Percentiles rank a stretch among this genome's conserved stretches.
phyloP scores from a whole-genome alignment of 371 early-diverging fungal genomes.

The Batrachochytrium dendrobatidis region DNA sequence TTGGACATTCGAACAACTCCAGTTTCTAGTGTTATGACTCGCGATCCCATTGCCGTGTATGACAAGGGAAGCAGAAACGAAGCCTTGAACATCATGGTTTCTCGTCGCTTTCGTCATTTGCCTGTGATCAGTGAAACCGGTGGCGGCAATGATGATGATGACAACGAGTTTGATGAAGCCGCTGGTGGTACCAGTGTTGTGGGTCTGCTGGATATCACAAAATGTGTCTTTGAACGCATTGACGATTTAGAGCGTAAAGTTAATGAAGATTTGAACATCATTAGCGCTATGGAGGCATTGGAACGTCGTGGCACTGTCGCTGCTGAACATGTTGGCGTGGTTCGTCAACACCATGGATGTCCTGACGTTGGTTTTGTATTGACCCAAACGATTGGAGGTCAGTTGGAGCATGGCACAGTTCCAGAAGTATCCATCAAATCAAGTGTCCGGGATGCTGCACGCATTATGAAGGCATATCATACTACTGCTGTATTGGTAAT shows the following conservation, averaged over 20 bases:
- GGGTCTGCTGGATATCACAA: constrained; percentile 90
- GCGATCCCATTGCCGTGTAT: constrained; percentile 60
- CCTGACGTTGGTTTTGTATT: constrained; percentile 78
- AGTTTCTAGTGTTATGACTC: constrained; percentile 86
- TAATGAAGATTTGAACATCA: constrained; percentile 76
- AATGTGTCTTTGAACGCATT: constrained; percentile 88
- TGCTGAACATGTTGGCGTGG: constrained; percentile 29
- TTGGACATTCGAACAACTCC: constrained; percentile 66
- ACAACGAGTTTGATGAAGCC: constrained; percentile 18
- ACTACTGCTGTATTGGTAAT: constrained; percentile 88
- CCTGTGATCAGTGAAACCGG: constrained; percentile 89
- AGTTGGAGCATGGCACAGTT: constrained; percentile 10
- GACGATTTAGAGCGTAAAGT: constrained; percentile 92
- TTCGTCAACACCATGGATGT: constrained; percentile 44
- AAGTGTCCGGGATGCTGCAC: constrained; percentile 81
- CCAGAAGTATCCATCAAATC: constrained; percentile 73
- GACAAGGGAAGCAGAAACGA: constrained; percentile 59
- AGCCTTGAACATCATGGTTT: constrained; percentile 90
- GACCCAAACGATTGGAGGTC: constrained; percentile 22
- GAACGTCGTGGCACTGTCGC: constrained; percentile 54
- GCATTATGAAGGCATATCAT: constrained; percentile 74
- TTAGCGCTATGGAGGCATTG: constrained; percentile 88
- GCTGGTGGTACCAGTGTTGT: constrained; percentile 53
- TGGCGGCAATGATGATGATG: constrained; percentile 41
- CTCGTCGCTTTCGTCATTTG: constrained; percentile 88